Base-by-base conservation (phyloP, 495 filamentous ascomycete genomes). In the Penicillium manginii region DNA sequence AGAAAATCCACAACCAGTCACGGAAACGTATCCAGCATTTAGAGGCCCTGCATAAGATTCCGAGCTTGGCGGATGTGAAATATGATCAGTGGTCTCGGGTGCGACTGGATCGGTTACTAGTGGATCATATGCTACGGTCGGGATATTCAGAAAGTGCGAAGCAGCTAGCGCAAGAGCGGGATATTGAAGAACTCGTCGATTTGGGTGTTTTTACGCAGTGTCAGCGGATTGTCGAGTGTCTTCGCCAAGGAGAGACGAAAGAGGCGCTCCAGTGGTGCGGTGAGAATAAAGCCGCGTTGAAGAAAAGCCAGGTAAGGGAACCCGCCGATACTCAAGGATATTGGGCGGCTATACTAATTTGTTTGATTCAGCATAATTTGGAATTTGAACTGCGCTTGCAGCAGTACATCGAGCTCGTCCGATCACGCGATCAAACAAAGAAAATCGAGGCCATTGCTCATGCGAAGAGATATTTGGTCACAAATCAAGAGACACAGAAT, bases 371-470 rank as follows among this genome's bases (percentile, higher is more conserved):
- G 88, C 92, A 88, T 63, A 91, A 89, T 50, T 83, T 98, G 26
- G 96, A 98, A 70, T 94, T 96, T 68, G 89, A 96, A 80, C 83
- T 98, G 10, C 86, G 96, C n/a, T 79, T 96, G 62, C 94, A 98
- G 73, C 92, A 98, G 69, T 97, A 90, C 70, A 92, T 98, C 61
- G 94, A 98, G 69, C 81, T 97, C 55, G 83, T 96, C 51, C 81
- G 94, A 42, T 85, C 77, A 35, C 81, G 81, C 43, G 74, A 86
- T 17, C 78, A 70, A 31, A 47, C 66, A 4, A 90, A 88, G 62
- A 79, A 88, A 23, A 65, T 86, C 52, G 91, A 96, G 57, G 90
- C 93, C n/a, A 88, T 89, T 56, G 68, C 74, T 19, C 88, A 97
- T 71, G 92, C 92, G 6, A 87, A 83, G 65, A 96, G 90, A 68